phyloP scores from a whole-genome alignment of 768 basidiomycete species.

The Lentinus tigrinus region DNA sequence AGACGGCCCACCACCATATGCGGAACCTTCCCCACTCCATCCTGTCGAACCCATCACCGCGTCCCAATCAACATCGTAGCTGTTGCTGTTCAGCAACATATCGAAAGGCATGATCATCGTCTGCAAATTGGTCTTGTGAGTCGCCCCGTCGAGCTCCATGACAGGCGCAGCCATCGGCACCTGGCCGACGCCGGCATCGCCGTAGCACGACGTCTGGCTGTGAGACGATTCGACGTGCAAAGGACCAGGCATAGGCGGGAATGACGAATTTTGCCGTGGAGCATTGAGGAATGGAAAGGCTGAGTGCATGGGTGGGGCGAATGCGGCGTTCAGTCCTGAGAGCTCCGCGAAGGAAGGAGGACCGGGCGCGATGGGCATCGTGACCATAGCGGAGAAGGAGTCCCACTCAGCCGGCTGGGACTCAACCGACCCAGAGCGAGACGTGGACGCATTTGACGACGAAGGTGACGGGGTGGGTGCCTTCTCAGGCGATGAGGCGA shows the following conservation, averaged over 20 bases:
- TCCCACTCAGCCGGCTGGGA: not conserved
- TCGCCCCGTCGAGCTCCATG: not conserved
- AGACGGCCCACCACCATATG: not conserved
- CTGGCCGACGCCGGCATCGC: not conserved
- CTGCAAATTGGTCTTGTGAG: not conserved
- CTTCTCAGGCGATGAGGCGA: not conserved
- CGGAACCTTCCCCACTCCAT: not conserved
- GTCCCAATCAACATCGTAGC: conserved; percentile 23
- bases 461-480: too few relatives aligned
- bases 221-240: not conserved
- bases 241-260: conserved; percentile 3
- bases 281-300: conserved; percentile 9
- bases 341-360: not conserved
- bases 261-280: not conserved
- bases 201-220: conserved; percentile 1
- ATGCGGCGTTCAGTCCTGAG: not conserved
- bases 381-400: not conserved
- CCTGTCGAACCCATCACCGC: not conserved
- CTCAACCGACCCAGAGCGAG: not conserved
- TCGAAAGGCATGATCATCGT: conserved; percentile 23
- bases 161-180: not conserved
- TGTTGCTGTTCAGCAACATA: conserved; percentile 20
- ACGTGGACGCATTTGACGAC: not conserved
- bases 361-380: not conserved
- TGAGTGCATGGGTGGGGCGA: not conserved